These are phyloP conservation scores for Lentinula sp. DNA, from an alignment of 768 basidiomycete genomes.

Conservation along the genomic window DNA sequence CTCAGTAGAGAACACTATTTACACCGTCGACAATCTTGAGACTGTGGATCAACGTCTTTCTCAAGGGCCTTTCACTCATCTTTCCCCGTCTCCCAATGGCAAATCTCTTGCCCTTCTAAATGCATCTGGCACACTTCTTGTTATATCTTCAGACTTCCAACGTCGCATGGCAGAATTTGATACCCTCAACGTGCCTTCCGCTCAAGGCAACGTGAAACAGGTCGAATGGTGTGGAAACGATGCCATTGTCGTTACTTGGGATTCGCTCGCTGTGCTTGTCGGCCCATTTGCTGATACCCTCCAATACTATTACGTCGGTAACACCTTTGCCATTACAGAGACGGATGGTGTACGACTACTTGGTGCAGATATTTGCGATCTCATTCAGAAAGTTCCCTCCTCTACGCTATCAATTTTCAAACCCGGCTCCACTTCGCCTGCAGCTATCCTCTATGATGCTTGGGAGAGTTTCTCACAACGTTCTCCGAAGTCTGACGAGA, in stretches of 20 bases:
- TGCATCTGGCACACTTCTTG: constrained; percentile 70
- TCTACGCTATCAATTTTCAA: constrained; percentile 80
- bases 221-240: constrained; percentile 98
- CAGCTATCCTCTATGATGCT: constrained; percentile 90
- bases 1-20: constrained; percentile 73
- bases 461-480: constrained; percentile 81
- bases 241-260: constrained; percentile 86
- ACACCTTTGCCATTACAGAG: constrained; percentile 78
- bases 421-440: constrained; percentile 88
- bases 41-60: constrained; percentile 82
- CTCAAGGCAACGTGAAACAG: constrained; percentile 55
- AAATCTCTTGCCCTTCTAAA: constrained; percentile 86
- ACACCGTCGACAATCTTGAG: constrained; percentile 86
- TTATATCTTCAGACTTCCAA: constrained; percentile 93
- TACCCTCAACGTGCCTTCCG: constrained; percentile 47
- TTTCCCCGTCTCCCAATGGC: constrained; percentile 90
- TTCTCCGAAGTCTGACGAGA: constrained; percentile 91
- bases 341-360: constrained; percentile 86
- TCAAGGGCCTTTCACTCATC: constrained; percentile 82
- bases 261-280: constrained; percentile 70
- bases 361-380: constrained; percentile 73
- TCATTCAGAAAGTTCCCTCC: constrained; percentile 94
- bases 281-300: constrained; percentile 88
- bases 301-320: constrained; percentile 76
- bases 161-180: constrained; percentile 86